A percentile compares a stretch with the other conserved stretches of the same genome.
These are phyloP conservation scores for Cyberlindnera maclurae DNA, from an alignment of 805 yeast species.

Conservation along the genomic window DNA sequence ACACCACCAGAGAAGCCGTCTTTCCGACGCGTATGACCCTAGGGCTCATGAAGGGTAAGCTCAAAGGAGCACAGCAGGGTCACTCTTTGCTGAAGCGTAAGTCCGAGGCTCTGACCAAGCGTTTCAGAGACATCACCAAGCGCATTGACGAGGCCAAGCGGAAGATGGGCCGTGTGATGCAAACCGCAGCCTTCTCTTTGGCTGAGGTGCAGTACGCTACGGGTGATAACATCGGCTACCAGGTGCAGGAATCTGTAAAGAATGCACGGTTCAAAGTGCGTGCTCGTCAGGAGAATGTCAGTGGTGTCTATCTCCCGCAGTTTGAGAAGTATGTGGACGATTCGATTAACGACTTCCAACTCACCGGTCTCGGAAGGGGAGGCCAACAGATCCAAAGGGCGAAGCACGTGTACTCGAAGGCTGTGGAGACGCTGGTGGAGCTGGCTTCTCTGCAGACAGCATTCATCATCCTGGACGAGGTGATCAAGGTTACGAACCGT, in stretches of 20 bases:
- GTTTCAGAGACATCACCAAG: conserved; percentile 92
- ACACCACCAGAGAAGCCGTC: conserved; percentile 70
- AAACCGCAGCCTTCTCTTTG: conserved; percentile 92
- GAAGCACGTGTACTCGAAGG: conserved; percentile 84
- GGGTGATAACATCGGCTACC: conserved; percentile 91
- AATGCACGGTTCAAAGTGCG: conserved; percentile 84
- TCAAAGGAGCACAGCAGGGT: conserved; percentile 97
- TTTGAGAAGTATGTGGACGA: conserved; percentile 82
- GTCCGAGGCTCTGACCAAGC: conserved; percentile 92
- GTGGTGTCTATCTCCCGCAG: conserved; percentile 91
- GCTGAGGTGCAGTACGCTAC: conserved; percentile 98
- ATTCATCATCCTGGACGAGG: conserved; percentile 92
- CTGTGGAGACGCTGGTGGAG: conserved; percentile 95
- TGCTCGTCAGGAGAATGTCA: conserved; percentile 92
- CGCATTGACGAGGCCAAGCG: conserved; percentile 81
- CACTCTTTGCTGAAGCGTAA: conserved; percentile 89
- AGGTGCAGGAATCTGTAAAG: conserved; percentile 90
- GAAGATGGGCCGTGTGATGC: conserved; percentile 98
- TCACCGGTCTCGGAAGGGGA: conserved; percentile 97
- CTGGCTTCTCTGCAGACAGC: conserved; percentile 96
- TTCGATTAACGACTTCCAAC: conserved; percentile 83
- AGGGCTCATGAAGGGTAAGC: conserved; percentile 88
- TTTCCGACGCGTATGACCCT: conserved; percentile 98
- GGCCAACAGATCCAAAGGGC: conserved; percentile 98
- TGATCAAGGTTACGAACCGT: conserved; percentile 94